A percentile compares a stretch with the other conserved stretches of the same genome.
Conservation (phyloP, 768 basidiomycete species). For the Coprinopsis marcescibilis region DNA sequence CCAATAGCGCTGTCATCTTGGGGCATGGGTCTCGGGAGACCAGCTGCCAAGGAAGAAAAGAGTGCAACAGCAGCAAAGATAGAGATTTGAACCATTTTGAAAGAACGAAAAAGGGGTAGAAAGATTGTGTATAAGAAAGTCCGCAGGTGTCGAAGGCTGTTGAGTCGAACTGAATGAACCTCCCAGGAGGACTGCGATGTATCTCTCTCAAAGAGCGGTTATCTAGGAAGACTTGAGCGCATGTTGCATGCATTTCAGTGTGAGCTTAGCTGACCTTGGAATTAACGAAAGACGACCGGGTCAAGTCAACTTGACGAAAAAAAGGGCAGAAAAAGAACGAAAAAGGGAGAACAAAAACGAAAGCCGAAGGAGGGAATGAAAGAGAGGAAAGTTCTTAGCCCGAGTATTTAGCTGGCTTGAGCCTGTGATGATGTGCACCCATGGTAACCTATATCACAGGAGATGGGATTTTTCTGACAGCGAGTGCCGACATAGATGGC, state of each 20-base stretch:
- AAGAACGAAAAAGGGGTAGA: conserved; percentile 25
- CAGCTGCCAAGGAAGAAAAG: conserved; percentile 45
- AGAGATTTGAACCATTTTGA: conserved; percentile 57
- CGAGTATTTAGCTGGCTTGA: conserved; percentile 20
- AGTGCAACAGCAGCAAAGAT: conserved; percentile 50
- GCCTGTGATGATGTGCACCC: conserved; percentile 19
- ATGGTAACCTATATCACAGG: conserved; percentile 31
- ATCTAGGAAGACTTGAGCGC: conserved; percentile 22
- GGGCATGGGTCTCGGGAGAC: conserved; percentile 28
- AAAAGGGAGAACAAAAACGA: conserved; percentile 28
- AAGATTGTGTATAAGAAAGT: conserved; percentile 40
- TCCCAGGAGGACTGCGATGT: conserved; percentile 55
- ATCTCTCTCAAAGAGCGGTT: conserved; percentile 71
- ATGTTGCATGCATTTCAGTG: conserved; percentile 7
- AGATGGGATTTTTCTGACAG: no score
- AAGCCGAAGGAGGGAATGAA: conserved; percentile 20
- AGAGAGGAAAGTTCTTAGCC: background rate
- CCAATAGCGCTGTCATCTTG: conserved; percentile 36
- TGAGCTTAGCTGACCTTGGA: conserved; percentile 36
- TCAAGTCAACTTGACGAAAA: conserved; percentile 65
- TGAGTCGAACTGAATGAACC: conserved; percentile 41
- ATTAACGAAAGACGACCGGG: conserved; percentile 48
- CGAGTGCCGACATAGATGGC: background rate
- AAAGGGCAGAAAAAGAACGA: conserved; percentile 32
- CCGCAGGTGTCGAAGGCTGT: conserved; percentile 22